phyloP scores from a whole-genome alignment of 192 early-diverging fungal genomes.

The Backusella liffmaniae region DNA sequence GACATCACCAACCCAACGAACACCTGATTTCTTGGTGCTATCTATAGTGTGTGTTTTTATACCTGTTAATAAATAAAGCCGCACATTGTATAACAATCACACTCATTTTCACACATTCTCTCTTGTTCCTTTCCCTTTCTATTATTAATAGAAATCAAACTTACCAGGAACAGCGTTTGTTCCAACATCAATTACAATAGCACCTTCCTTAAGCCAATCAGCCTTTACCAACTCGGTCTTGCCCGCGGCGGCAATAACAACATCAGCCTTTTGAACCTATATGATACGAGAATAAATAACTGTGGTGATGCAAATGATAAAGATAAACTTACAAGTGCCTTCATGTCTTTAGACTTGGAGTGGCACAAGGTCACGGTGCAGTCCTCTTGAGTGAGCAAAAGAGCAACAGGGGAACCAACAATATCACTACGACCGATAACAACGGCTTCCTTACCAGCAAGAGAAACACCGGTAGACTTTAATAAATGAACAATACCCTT shows the following conservation, averaged over 20 bases:
- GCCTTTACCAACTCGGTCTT: slow-evolving; percentile 78
- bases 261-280: slow-evolving; percentile 72
- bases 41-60: slow-evolving; percentile 45
- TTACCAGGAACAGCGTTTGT: slow-evolving; percentile 83
- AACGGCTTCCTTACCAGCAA: slow-evolving; percentile 88
- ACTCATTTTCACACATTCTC: neutral
- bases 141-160: neutral
- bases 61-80: neutral
- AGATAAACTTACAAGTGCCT: slow-evolving; percentile 60
- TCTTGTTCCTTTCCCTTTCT: neutral
- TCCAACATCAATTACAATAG: slow-evolving; percentile 96
- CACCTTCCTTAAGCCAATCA: slow-evolving; percentile 93
- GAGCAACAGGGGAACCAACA: slow-evolving; percentile 87
- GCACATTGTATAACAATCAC: neutral
- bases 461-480: slow-evolving; percentile 46
- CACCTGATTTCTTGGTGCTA: slow-evolving; percentile 84
- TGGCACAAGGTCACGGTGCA: slow-evolving; percentile 97
- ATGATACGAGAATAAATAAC: neutral
- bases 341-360: slow-evolving; percentile 74
- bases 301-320: no score
- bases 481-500: slow-evolving; percentile 91
- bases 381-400: slow-evolving; percentile 76
- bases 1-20: slow-evolving; percentile 93
- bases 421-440: slow-evolving; percentile 97
- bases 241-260: slow-evolving; percentile 90